Percentiles rank a stretch among this genome's conserved stretches.
These are phyloP conservation scores for Prunus persica DNA, from an alignment of 306 rosid genomes.

Conservation along the genomic window DNA sequence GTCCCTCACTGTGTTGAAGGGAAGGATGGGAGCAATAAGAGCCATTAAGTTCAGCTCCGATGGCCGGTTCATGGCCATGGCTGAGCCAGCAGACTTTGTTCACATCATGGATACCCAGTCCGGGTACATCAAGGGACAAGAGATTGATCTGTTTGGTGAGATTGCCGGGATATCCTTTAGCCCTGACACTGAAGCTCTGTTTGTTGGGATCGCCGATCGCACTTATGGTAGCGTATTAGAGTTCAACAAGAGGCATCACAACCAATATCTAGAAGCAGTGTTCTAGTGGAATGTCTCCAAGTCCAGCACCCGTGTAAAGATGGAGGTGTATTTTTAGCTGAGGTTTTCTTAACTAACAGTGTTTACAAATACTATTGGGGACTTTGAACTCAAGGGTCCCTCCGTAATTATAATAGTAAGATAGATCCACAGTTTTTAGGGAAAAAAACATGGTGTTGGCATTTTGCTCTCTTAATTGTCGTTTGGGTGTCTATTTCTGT, in stretches of 20 bases:
- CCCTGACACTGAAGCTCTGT: conserved; percentile 80
- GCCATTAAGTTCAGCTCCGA: conserved; percentile 62
- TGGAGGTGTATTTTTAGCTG: neutral
- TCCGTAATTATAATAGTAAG: neutral
- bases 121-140: conserved; percentile 61
- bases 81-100: conserved; percentile 94
- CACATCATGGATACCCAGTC: conserved; percentile 57
- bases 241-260: conserved; percentile 49
- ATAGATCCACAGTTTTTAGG: neutral
- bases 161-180: conserved; percentile 86
- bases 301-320: neutral
- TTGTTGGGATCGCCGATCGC: conserved; percentile 80
- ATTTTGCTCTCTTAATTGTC: neutral
- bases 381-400: neutral
- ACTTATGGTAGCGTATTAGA: conserved; percentile 83
- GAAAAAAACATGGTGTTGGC: no score
- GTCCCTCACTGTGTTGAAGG: conserved; percentile 76
- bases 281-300: conserved; percentile 23
- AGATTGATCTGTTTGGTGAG: conserved; percentile 89
- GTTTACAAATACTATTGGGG: neutral
- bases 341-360: neutral
- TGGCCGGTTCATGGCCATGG: conserved; percentile 83
- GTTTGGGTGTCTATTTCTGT: neutral
- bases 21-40: conserved; percentile 92
- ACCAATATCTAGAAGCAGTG: conserved; percentile 42